These are phyloP conservation scores for Mortierella polycephala DNA, from an alignment of 371 early-diverging fungal species.

Conservation along the genomic window DNA sequence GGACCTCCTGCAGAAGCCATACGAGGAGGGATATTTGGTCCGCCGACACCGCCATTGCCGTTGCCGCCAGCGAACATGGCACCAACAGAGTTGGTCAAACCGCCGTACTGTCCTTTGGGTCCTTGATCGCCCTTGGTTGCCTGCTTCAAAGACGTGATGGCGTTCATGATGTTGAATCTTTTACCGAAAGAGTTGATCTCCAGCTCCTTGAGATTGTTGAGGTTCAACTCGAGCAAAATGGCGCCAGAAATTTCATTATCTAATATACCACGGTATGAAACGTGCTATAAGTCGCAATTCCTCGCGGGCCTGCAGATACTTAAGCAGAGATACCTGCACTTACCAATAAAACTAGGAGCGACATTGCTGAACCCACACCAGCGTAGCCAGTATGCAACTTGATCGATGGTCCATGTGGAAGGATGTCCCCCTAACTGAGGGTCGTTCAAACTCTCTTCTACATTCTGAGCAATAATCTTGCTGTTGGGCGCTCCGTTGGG, in stretches of 20 bases:
- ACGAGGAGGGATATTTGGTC: conserved; percentile 53
- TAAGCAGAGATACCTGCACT: conserved; percentile 4
- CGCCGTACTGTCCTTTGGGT: conserved; percentile 21
- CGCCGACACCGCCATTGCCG: conserved; percentile 6
- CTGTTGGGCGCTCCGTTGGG: conserved; percentile 16
- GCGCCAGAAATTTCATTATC: conserved; percentile 81
- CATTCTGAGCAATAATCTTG: conserved; percentile 35
- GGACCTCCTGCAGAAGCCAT: conserved; percentile 31
- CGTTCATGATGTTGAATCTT: conserved; percentile 73
- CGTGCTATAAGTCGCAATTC: background rate
- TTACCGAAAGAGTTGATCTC: conserved; percentile 76
- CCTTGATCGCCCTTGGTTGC: conserved; percentile 12
- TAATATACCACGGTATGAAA: conserved; percentile 15
- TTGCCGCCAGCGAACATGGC: conserved; percentile 14
- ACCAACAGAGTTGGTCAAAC: conserved; percentile 13
- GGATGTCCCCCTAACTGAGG: conserved; percentile 55
- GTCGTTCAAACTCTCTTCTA: conserved; percentile 47
- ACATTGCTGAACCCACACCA: conserved; percentile 66
- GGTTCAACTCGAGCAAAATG: conserved; percentile 67
- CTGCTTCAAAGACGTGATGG: conserved; percentile 64
- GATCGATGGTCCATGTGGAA: conserved; percentile 64
- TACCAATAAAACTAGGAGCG: conserved; percentile 68
- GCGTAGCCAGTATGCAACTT: conserved; percentile 71
- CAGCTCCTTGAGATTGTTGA: conserved; percentile 75
- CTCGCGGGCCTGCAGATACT: background rate